Percentiles rank a stretch among this genome's conserved stretches.
Evolutionary conservation across 371 early-diverging fungal genomes (phyloP).

Genomic region (Apophysomyces trapeziformis): DNA sequence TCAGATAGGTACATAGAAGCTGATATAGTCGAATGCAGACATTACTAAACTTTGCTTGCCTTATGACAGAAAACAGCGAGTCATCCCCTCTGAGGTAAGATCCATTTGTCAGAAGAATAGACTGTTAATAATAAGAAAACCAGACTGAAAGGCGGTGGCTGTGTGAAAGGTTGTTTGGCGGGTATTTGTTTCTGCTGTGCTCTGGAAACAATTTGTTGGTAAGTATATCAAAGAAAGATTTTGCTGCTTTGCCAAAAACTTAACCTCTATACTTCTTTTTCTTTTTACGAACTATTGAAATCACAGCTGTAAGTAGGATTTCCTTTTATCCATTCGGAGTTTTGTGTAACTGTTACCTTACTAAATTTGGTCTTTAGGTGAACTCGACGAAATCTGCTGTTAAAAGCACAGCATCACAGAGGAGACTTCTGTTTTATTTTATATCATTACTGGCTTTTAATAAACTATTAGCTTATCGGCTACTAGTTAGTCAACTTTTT

Average conservation of each 20-base stretch:
- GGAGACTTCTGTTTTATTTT: background rate
- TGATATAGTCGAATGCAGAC: no score
- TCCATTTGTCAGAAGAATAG: background rate
- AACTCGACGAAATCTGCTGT: constrained; percentile 32
- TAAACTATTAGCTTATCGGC: background rate
- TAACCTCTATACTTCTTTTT: no score
- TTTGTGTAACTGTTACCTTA: background rate
- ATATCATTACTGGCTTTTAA: background rate
- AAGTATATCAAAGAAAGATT: constrained; percentile 7
- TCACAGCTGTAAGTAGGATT: constrained; percentile 15
- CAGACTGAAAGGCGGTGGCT: constrained; percentile 42
- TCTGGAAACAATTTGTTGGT: constrained; percentile 31
- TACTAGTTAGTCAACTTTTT: no score
- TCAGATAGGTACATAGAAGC: no score
- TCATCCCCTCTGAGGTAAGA: background rate
- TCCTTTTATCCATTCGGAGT: background rate
- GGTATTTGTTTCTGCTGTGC: constrained; percentile 43
- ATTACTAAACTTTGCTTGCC: no score
- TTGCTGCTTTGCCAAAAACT: background rate
- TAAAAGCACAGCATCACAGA: constrained; percentile 6
- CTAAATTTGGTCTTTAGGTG: constrained; percentile 13
- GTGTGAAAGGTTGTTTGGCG: constrained; percentile 41
- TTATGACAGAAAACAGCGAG: background rate
- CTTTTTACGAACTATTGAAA: no score
- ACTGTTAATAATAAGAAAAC: background rate